phyloP scores from a whole-genome alignment of 306 rosid species.

The Corylus heterophylla region DNA sequence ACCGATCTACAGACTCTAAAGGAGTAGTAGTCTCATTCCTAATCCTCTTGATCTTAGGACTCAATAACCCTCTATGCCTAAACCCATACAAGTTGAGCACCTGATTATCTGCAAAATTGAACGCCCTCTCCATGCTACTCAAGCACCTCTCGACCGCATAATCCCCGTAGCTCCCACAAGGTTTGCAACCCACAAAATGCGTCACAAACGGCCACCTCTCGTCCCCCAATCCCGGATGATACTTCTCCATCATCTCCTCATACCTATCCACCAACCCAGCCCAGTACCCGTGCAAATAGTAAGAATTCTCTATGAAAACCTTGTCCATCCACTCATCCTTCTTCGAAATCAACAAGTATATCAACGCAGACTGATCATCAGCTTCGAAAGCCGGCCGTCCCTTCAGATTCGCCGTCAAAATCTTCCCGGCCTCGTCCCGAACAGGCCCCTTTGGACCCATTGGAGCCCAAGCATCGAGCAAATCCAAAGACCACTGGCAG shows the following conservation, averaged over 20 bases:
- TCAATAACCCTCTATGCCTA: conserved; percentile 83
- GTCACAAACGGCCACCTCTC: conserved; percentile 99
- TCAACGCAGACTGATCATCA: conserved; percentile 94
- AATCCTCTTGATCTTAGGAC: conserved; percentile 91
- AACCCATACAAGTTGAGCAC: conserved; percentile 90
- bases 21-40: conserved; percentile 88
- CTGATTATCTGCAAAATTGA: conserved; percentile 94
- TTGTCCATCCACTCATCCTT: conserved; percentile 90
- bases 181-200: conserved; percentile 96
- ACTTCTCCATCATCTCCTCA: conserved; percentile 97
- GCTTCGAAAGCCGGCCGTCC: conserved; percentile 98
- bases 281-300: conserved; percentile 96
- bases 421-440: conserved; percentile 85
- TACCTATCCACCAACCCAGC: conserved; percentile 95
- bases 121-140: conserved; percentile 97
- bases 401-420: conserved; percentile 83
- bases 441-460: conserved; percentile 92
- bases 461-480: conserved; percentile 98
- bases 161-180: conserved; percentile 99
- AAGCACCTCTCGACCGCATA: conserved; percentile 93
- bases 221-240: conserved; percentile 91
- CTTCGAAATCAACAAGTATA: conserved; percentile 77
- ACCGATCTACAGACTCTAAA: conserved; percentile 66
- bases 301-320: conserved; percentile 90
- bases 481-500: conserved; percentile 97